phyloP scores from a whole-genome alignment of 2,329 filamentous ascomycete species.

The Mycosphaerella arachidis region DNA sequence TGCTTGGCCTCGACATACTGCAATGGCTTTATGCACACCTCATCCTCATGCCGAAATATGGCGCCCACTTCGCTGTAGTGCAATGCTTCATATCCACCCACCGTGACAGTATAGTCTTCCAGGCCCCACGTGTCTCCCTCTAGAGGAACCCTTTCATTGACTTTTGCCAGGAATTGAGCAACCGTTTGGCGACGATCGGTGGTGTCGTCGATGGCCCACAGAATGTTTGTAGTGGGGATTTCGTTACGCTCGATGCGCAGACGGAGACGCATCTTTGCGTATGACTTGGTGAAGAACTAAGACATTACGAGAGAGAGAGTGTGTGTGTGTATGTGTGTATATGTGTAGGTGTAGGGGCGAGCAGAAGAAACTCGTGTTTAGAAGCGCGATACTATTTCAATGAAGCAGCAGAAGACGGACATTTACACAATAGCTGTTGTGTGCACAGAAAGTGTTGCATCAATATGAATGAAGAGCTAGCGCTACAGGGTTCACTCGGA shows the following conservation, averaged over 20 bases:
- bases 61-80: conserved; percentile 72
- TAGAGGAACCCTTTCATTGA: conserved; percentile 77
- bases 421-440: too few species aligned
- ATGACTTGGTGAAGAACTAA: background rate
- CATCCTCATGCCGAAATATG: conserved; percentile 75
- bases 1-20: conserved; percentile 68
- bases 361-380: too few species aligned
- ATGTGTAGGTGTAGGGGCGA: too few species aligned
- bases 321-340: too few species aligned
- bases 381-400: too few species aligned
- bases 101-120: conserved; percentile 83
- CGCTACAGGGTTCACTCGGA: too few species aligned
- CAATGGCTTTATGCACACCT: conserved; percentile 76
- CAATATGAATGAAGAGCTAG: too few species aligned
- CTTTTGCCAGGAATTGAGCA: conserved; percentile 67
- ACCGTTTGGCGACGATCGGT: conserved; percentile 51
- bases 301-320: background rate
- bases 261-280: conserved; percentile 61
- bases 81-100: conserved; percentile 75
- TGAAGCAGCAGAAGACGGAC: too few species aligned
- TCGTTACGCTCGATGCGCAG: conserved; percentile 68
- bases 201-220: conserved; percentile 59
- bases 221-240: conserved; percentile 65
- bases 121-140: conserved; percentile 79
- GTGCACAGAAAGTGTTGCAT: too few species aligned